phyloP scores from a whole-genome alignment of 305 asterid genomes.

The Ajuga reptans region DNA sequence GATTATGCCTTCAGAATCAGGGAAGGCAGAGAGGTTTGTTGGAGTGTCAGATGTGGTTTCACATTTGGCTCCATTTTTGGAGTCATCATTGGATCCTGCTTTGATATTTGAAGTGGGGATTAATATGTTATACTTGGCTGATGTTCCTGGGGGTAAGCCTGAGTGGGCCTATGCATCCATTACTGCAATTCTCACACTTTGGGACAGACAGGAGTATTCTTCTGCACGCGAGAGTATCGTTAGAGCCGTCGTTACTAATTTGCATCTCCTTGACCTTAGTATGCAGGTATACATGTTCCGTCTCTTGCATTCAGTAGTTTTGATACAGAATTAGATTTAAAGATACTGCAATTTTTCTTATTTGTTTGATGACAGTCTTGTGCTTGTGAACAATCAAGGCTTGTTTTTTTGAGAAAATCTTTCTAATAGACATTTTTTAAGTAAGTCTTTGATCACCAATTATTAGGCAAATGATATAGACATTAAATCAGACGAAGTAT shows the following conservation, averaged over 20 bases:
- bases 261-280: constrained; percentile 86
- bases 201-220: constrained; percentile 92
- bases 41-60: constrained; percentile 87
- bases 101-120: constrained; percentile 84
- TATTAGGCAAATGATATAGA: no score
- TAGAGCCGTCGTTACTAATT: constrained; percentile 76
- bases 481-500: no score
- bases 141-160: constrained; percentile 87
- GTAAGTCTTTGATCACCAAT: no score
- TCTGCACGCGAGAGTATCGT: constrained; percentile 87
- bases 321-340: no score
- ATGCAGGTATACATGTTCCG: constrained; percentile 59
- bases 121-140: constrained; percentile 86
- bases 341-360: neutral
- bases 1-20: constrained; percentile 26
- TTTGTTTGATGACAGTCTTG: no score
- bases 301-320: neutral
- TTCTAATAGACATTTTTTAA: no score
- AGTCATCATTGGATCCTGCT: constrained; percentile 81
- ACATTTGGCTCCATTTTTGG: constrained; percentile 76
- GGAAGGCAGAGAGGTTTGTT: constrained; percentile 56
- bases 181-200: constrained; percentile 77
- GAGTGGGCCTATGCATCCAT: constrained; percentile 88
- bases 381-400: no score
- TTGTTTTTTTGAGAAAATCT: no score